A percentile compares a stretch with the other conserved stretches of the same genome.
Conservation (phyloP, 768 basidiomycete species). For the Agaricus subrufescens region DNA sequence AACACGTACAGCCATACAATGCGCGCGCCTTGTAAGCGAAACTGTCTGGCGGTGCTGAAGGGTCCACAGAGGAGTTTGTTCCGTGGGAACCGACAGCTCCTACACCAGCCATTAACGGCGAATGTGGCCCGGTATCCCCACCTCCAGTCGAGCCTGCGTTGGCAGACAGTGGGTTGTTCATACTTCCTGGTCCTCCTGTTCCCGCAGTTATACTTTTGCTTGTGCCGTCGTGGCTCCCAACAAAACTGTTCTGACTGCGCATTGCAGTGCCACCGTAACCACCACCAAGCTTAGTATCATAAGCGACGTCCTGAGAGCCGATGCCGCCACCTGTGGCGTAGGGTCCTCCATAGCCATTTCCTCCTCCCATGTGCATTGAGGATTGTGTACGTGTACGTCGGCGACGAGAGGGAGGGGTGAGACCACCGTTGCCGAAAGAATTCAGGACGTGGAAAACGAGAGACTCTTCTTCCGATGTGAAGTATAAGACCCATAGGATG, state of each 20-base stretch:
- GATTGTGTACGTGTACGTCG: conserved; percentile 64
- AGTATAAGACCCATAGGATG: conserved; percentile 95
- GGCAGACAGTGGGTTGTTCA: conserved; percentile 38
- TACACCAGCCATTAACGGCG: conserved; percentile 66
- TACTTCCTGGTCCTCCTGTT: conserved; percentile 44
- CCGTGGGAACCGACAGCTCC: conserved; percentile 47
- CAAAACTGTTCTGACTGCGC: conserved; percentile 53
- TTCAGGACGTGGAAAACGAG: conserved; percentile 83
- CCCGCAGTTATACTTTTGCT: conserved; percentile 30
- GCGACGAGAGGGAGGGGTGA: conserved; percentile 75
- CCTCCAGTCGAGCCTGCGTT: conserved; percentile 36
- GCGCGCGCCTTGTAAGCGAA: conserved; percentile 82
- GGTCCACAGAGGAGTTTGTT: conserved; percentile 19
- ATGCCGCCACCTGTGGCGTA: conserved; percentile 68
- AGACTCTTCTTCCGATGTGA: conserved; percentile 95
- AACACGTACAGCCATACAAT: conserved; percentile 74
- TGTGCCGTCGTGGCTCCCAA: conserved; percentile 35
- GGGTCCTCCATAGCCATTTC: conserved; percentile 61
- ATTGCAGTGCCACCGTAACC: conserved; percentile 44
- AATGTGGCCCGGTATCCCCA: conserved; percentile 48
- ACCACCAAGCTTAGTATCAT: conserved; percentile 59
- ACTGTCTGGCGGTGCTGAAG: conserved; percentile 29
- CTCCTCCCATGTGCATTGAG: conserved; percentile 54
- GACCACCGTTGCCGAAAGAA: conserved; percentile 80
- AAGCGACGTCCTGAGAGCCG: conserved; percentile 55